A percentile compares a stretch with the other conserved stretches of the same genome.
Conservation (phyloP, 495 filamentous ascomycete genomes). For the Stereocaulon alpinum region DNA sequence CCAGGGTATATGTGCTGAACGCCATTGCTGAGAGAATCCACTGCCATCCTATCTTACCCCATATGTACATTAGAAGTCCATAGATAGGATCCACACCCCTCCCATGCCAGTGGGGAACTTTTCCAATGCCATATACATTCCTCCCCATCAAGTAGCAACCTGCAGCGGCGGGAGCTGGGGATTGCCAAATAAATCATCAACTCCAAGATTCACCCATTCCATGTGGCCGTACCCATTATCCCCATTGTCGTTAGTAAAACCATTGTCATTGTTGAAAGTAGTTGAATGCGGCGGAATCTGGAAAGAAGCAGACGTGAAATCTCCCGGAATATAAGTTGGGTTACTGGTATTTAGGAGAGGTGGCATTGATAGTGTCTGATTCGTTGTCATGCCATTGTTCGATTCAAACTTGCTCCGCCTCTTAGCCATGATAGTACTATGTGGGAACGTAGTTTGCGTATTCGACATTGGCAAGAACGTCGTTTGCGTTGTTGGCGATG, state of each 20-base stretch:
- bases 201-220: no score
- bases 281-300: neutral
- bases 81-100: no score
- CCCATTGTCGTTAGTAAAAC: no score
- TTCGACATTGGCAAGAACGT: neutral
- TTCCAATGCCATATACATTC: no score
- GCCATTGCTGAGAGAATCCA: neutral
- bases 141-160: no score
- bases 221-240: no score
- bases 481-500: neutral
- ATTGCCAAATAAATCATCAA: no score
- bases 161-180: no score
- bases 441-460: slow-evolving; percentile 9
- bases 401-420: neutral
- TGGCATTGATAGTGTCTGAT: neutral
- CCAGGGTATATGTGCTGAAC: slow-evolving; percentile 1
- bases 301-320: neutral
- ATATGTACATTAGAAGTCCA: no score
- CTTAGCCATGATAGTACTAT: slow-evolving; percentile 7
- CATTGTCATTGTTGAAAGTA: no score
- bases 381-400: neutral
- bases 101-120: no score
- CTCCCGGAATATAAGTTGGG: neutral
- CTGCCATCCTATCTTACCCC: no score
- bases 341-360: neutral